Conservation (phyloP, 208 protist species). For the Acanthamoeba culbertsoni region DNA sequence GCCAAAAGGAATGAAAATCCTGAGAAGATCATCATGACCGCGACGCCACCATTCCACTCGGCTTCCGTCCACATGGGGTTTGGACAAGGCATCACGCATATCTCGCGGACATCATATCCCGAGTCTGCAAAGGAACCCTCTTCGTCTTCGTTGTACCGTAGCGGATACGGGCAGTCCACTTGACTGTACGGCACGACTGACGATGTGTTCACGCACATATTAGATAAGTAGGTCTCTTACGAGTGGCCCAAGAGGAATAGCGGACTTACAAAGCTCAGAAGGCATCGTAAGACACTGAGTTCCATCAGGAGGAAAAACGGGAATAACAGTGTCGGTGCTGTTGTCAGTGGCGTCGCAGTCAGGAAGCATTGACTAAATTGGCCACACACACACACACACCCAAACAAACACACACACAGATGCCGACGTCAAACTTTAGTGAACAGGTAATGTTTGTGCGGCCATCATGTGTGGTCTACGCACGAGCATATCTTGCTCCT, state of each 20-base stretch:
- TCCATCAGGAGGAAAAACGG: not conserved
- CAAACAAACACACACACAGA: too few relatives aligned
- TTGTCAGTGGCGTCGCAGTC: conserved; percentile 43
- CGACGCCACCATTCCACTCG: conserved; percentile 13
- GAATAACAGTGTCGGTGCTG: not conserved
- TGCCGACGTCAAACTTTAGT: too few relatives aligned
- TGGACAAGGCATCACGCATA: conserved; percentile 35
- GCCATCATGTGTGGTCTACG: too few relatives aligned
- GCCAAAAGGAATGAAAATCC: conserved; percentile 21
- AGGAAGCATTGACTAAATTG: not conserved
- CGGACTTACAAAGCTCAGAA: not conserved
- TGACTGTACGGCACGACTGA: conserved; percentile 43
- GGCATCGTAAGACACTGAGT: conserved; percentile 9
- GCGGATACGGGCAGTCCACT: conserved; percentile 51
- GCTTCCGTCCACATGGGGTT: not conserved
- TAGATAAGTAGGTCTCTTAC: too few relatives aligned
- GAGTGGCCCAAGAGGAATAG: not conserved
- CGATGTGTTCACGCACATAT: not conserved
- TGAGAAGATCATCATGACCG: not conserved
- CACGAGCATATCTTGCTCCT: not conserved
- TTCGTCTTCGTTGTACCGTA: not conserved
- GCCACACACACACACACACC: not conserved
- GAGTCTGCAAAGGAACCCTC: not conserved
- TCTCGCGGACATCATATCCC: not conserved
- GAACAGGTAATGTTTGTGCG: too few relatives aligned